Conservation (phyloP, 1,284 basidiomycete species). For the Ustilago esculenta region DNA sequence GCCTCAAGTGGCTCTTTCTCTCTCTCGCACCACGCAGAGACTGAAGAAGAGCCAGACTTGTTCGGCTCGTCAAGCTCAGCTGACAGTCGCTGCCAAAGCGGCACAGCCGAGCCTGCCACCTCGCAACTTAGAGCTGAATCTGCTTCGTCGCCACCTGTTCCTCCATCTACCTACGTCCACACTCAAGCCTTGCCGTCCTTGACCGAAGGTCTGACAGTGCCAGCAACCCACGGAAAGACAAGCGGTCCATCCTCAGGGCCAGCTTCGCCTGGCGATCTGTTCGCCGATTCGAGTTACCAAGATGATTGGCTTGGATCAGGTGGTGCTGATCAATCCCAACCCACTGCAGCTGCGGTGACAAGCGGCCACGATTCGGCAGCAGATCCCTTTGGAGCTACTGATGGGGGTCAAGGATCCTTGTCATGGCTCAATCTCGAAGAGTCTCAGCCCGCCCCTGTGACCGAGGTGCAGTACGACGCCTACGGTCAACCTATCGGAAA, state of each 20-base stretch:
- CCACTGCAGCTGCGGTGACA: background rate
- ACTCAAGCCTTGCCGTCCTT: background rate
- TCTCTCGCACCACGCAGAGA: slow-evolving; percentile 20
- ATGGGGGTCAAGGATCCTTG: slow-evolving; percentile 35
- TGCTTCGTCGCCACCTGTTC: slow-evolving; percentile 1
- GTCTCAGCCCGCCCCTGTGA: background rate
- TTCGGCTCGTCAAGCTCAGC: slow-evolving; percentile 14
- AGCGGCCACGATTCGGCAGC: slow-evolving; percentile 2
- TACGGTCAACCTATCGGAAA: slow-evolving; percentile 28
- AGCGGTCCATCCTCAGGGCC: slow-evolving; percentile 22
- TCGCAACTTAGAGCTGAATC: slow-evolving; percentile 21
- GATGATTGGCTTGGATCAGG: slow-evolving; percentile 45
- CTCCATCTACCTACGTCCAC: background rate
- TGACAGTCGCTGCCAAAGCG: background rate
- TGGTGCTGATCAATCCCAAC: slow-evolving; percentile 3
- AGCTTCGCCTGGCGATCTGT: slow-evolving; percentile 37
- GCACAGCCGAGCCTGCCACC: slow-evolving; percentile 8
- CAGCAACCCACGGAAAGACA: slow-evolving; percentile 8
- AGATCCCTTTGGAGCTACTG: slow-evolving; percentile 25
- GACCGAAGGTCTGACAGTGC: slow-evolving; percentile 10
- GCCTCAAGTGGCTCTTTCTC: slow-evolving; percentile 19
- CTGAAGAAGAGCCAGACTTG: slow-evolving; percentile 32
- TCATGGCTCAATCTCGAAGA: slow-evolving; percentile 27
- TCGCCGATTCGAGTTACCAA: slow-evolving; percentile 36
- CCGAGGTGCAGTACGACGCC: slow-evolving; percentile 30